Evolutionary conservation across 306 rosid genomes (phyloP), one percentile per base, ranked within the genome.

Genomic region (Rosa multiflora): DNA sequence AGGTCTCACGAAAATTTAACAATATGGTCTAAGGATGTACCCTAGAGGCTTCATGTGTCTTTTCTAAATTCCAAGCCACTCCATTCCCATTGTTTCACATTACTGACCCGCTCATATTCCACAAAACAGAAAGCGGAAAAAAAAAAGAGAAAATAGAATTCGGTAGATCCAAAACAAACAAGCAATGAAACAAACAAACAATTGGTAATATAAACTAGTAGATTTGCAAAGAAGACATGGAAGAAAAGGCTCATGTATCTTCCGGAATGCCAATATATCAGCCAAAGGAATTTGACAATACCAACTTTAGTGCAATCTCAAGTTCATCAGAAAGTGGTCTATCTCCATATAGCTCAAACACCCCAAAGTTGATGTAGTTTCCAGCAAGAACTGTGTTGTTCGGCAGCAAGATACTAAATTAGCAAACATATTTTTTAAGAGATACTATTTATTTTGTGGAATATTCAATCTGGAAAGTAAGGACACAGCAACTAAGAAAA

Each of bases 351-450:
- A 95, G 87, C 78, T 95, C 99, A 88, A 95, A 92, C 76, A 92
- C 99, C 29, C 99, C 99, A 81, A 95, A 92, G 92, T 95, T 95
- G 83, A 92, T 97, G 84, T 95, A 95, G 75, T 95, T 95, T 84
- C 99, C 99, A 80, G 96, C 82, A 83, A 95, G 98, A 68, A 97
- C 99, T 95, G 91, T 90, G 89, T 72, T 32, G 37, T 32, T 32
- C 3, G 72, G 66, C 10, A 39, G 78, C 20, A 59, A 82, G 21
- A 80, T 14, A 51, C 56, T 43, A 77, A 76, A 53, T 84, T 67
- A 90, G 80, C 17, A 5, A 51, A 74, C 44, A 75, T 42, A 44
- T 76, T 49, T 70, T 32, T 32, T 5, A 6, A 63, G 10, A 13
- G 8, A 52, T 52, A 32, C 43, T 26, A 63, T 32, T 35, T 72